Evolutionary conservation across 306 rosid species (phyloP).

Genomic region (Fragaria iinumae): DNA sequence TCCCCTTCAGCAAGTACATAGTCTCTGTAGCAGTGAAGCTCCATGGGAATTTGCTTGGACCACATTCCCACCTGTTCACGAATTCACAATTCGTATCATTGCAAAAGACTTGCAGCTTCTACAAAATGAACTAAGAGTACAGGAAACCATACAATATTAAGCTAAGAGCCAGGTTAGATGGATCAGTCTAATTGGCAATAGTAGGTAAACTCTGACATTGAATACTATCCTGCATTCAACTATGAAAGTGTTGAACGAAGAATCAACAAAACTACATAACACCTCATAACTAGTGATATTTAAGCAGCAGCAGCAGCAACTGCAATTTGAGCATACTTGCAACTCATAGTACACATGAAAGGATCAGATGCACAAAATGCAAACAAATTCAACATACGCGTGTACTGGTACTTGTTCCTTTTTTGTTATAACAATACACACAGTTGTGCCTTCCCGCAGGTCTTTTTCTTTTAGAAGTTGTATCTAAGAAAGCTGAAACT

Average conservation of each 20-base stretch:
- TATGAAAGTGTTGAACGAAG: not conserved
- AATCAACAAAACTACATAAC: not conserved
- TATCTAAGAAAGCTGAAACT: not conserved
- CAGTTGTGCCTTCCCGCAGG: not conserved
- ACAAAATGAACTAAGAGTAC: not conserved
- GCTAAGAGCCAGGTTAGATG: not conserved
- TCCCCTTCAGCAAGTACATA: conserved; percentile 15
- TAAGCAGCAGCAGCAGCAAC: not conserved
- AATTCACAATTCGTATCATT: not conserved
- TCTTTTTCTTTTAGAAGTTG: not conserved
- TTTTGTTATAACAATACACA: not conserved
- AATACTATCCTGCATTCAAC: not conserved
- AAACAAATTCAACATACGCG: not conserved
- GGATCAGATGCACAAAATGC: not conserved
- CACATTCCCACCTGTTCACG: conserved; percentile 11
- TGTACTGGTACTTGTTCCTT: not conserved
- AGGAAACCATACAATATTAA: not conserved
- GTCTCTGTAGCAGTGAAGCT: conserved; percentile 11
- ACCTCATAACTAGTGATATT: not conserved
- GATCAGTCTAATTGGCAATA: not conserved
- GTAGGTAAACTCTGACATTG: not conserved
- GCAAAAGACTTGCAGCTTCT: not conserved
- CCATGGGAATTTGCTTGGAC: conserved; percentile 23
- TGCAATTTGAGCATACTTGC: not conserved
- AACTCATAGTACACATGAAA: not conserved